These are phyloP conservation scores for Metarhizium guizhouense DNA, from an alignment of 2,329 filamentous ascomycete species.

Conservation along the genomic window DNA sequence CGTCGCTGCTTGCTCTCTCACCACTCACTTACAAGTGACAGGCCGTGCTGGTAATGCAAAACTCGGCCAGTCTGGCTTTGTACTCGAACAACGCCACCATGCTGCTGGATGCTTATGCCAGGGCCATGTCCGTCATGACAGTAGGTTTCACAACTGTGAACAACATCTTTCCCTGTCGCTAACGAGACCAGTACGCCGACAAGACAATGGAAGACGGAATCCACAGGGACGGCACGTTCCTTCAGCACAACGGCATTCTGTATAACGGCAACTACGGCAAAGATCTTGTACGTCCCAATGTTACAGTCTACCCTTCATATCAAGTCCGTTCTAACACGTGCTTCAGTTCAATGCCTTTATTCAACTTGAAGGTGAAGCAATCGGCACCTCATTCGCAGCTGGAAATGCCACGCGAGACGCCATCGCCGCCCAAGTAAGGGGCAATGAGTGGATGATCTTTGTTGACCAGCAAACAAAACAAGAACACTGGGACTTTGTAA, in stretches of 20 bases:
- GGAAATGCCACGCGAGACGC: constrained; percentile 8
- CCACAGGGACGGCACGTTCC: constrained; percentile 15
- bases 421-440: constrained; percentile 12
- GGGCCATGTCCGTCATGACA: constrained; percentile 12
- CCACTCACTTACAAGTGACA: background rate
- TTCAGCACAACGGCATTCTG: constrained; percentile 14
- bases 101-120: constrained; percentile 8
- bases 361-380: constrained; percentile 12
- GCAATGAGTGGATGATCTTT: constrained; percentile 16
- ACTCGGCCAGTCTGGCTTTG: constrained; percentile 13
- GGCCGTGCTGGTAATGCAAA: constrained; percentile 15
- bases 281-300: constrained; percentile 9
- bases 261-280: constrained; percentile 18
- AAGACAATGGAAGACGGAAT: constrained; percentile 11
- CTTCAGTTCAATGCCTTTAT: constrained; percentile 15
- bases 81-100: constrained; percentile 13
- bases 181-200: constrained; percentile 9
- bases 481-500: constrained; percentile 15
- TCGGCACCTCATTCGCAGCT: constrained; percentile 14
- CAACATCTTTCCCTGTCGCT: background rate
- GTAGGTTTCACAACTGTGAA: constrained; percentile 1
- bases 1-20: background rate
- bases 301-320: background rate
- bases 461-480: constrained; percentile 8
- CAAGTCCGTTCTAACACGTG: background rate